Percentiles rank a stretch among this genome's conserved stretches.
phyloP scores from a whole-genome alignment of 768 basidiomycete genomes.

The Scleroderma citrinum region DNA sequence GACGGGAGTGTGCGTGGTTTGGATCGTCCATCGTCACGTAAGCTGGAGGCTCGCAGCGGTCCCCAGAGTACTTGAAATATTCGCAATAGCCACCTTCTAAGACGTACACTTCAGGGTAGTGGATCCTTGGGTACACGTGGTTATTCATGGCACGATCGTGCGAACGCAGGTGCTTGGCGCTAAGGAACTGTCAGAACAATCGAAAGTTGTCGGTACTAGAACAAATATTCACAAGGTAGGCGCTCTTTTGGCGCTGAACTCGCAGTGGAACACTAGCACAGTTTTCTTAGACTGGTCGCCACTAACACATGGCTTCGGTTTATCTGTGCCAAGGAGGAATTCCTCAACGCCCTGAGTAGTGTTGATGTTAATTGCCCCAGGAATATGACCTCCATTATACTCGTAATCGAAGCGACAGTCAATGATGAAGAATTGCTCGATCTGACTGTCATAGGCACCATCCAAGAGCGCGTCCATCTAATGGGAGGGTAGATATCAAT shows the following conservation, averaged over 20 bases:
- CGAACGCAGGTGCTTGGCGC: slow-evolving; percentile 89
- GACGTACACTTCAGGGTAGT: slow-evolving; percentile 95
- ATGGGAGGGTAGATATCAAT: slow-evolving; percentile 8
- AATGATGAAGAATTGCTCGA: slow-evolving; percentile 72
- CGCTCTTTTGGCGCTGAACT: slow-evolving; percentile 92
- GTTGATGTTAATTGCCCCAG: slow-evolving; percentile 88
- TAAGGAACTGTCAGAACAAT: slow-evolving; percentile 26
- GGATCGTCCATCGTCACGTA: slow-evolving; percentile 98
- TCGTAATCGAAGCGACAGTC: slow-evolving; percentile 99
- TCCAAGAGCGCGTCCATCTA: slow-evolving; percentile 77
- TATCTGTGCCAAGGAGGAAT: slow-evolving; percentile 59
- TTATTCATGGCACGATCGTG: slow-evolving; percentile 87
- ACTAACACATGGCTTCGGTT: slow-evolving; percentile 65
- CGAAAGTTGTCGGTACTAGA: not conserved
- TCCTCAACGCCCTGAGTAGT: slow-evolving; percentile 75
- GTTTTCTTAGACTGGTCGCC: slow-evolving; percentile 73
- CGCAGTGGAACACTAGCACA: slow-evolving; percentile 93
- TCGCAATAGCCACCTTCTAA: slow-evolving; percentile 93
- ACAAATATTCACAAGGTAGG: slow-evolving; percentile 78
- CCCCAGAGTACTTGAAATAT: slow-evolving; percentile 66
- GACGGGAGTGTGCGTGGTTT: slow-evolving; percentile 67
- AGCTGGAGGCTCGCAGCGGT: slow-evolving; percentile 70
- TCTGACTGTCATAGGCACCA: slow-evolving; percentile 60
- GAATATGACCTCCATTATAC: slow-evolving; percentile 88
- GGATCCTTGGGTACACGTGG: slow-evolving; percentile 84